Evolutionary conservation across 2,329 filamentous ascomycete species (phyloP), one percentile per base, ranked within the genome.

Genomic region (Fusarium brevicatenulatum): DNA sequence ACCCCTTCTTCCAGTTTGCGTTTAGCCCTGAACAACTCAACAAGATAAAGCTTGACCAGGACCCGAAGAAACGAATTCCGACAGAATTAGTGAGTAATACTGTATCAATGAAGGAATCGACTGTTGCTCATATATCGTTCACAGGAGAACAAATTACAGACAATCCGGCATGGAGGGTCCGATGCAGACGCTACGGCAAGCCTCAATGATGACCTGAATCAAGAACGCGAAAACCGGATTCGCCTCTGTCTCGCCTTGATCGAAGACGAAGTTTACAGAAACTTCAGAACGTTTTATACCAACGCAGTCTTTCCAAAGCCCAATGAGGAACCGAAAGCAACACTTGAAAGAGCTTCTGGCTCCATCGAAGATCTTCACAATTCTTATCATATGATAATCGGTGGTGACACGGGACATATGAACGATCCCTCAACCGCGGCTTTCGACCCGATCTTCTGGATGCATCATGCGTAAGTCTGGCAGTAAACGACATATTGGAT

Each of bases 301-400:
- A 49, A 49, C 46, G 15, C 13, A 2, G 21, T 49, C 9, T 1
- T 49, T 5, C 12, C 23, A 2, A 5, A 16, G 44, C 4, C 25
- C 4, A 3, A 4, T 1, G 19, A n/a, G 9, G 2, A 11, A 0
- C 44, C 7, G 0, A 0, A 0, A 9, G 4, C 28, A 12, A 11
- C 9, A 2, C 46, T 49, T 0, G 28, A 49, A 16, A 4, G 1
- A 4, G 0, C 46, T 30, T 32, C 46, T 0, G 46, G 46, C 0
- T 49, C 46, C 0, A 18, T 49, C 3, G 46, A 49, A 3, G 19
- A 2, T 12, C 0, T 49, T 0, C 28, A 49, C 9, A 0, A 0
- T 16, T 0, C 0, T 0, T 47, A 47, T 16, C 44, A 47, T 11
- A 0, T 0, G 2, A 11, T 0, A 0, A 9, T 47, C 9, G 44